phyloP scores from a whole-genome alignment of 306 rosid genomes.

The Oemleria cerasiformis region DNA sequence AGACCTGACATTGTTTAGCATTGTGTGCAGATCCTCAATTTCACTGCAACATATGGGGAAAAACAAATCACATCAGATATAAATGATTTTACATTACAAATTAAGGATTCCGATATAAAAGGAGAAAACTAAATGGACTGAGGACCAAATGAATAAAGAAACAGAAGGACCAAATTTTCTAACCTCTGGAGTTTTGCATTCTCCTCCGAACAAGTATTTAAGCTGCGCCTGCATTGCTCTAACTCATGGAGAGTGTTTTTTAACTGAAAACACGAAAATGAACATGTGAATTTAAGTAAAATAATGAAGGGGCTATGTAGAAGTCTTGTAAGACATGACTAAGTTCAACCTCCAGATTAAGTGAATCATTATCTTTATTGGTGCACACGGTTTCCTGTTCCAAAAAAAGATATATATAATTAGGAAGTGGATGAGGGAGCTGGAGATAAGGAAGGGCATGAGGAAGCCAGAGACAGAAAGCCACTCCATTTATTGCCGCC shows the following conservation, averaged over 20 bases:
- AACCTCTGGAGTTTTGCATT: slow-evolving; percentile 81
- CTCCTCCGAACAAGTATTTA: slow-evolving; percentile 77
- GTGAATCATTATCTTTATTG: slow-evolving; percentile 37
- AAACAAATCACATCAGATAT: slow-evolving; percentile 18
- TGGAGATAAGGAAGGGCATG: not conserved
- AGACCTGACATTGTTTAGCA: slow-evolving; percentile 33
- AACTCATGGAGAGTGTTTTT: slow-evolving; percentile 52
- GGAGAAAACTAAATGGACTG: not conserved
- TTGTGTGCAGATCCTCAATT: slow-evolving; percentile 48
- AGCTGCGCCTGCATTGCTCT: slow-evolving; percentile 66
- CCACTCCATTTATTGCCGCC: not conserved
- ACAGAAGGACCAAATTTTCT: slow-evolving; percentile 18
- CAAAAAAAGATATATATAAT: slow-evolving; percentile 12
- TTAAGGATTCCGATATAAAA: not conserved
- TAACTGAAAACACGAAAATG: slow-evolving; percentile 46
- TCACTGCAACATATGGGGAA: slow-evolving; percentile 51
- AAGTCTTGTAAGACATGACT: slow-evolving; percentile 15
- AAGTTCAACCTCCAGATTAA: slow-evolving; percentile 45
- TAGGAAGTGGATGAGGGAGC: not conserved
- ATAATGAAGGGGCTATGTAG: not conserved
- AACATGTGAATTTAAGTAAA: slow-evolving; percentile 25
- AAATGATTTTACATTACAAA: not conserved
- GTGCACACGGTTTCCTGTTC: slow-evolving; percentile 41
- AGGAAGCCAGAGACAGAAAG: not conserved
- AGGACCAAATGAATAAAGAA: slow-evolving; percentile 18